These are phyloP conservation scores for Lepidium africanum DNA, from an alignment of 345 rosid genomes.

Conservation along the genomic window DNA sequence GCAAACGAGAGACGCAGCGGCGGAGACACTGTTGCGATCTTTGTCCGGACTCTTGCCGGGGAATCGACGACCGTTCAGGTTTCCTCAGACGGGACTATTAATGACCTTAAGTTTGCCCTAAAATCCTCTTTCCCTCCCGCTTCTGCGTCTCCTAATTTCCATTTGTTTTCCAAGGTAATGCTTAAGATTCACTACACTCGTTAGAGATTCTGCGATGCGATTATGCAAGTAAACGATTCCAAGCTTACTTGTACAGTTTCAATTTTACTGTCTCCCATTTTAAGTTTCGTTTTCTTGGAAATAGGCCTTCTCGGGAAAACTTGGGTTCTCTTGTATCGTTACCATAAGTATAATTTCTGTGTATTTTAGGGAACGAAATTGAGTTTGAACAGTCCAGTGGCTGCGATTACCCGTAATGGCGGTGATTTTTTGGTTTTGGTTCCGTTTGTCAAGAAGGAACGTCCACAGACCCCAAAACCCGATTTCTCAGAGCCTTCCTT, in stretches of 20 bases:
- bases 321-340: not conserved
- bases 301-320: not conserved
- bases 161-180: conserved; percentile 67
- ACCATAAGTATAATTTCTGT: not conserved
- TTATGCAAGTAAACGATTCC: not conserved
- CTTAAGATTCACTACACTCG: not conserved
- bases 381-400: conserved; percentile 35
- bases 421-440: conserved; percentile 64
- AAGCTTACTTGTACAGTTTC: not conserved
- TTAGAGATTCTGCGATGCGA: not conserved
- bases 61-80: conserved; percentile 42
- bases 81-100: conserved; percentile 29
- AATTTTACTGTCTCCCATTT: not conserved
- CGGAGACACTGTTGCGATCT: conserved; percentile 35
- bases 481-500: conserved; percentile 28
- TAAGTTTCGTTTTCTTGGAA: not conserved
- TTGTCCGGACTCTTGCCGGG: conserved; percentile 56
- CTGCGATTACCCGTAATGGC: conserved; percentile 22
- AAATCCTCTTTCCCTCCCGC: conserved; percentile 55
- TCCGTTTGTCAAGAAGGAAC: conserved; percentile 62
- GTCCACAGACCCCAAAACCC: conserved; percentile 25
- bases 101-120: conserved; percentile 55
- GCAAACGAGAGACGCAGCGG: conserved; percentile 24
- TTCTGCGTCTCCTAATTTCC: conserved; percentile 58
- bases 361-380: conserved; percentile 60